Evolutionary conservation across 2,329 filamentous ascomycete genomes (phyloP).

Genomic region (Sarocladium oryzae): DNA sequence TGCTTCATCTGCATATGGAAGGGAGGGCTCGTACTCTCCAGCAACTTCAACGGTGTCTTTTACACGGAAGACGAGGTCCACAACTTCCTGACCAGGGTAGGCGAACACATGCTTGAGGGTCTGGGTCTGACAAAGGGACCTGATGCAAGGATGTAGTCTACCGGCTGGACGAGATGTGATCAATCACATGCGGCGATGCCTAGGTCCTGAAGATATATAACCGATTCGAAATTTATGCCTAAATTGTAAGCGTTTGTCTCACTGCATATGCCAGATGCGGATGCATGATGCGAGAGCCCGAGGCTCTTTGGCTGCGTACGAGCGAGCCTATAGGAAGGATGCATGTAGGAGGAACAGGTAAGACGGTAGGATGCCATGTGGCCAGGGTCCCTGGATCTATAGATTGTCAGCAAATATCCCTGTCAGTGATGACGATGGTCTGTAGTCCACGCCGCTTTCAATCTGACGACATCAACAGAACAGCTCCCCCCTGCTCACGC

Average conservation of each 20-base stretch:
- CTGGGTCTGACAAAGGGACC: not conserved
- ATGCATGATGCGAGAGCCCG: not conserved
- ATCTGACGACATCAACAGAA: not conserved
- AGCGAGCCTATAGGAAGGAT: not conserved
- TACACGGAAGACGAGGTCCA: slow-evolving; percentile 1
- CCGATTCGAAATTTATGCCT: not conserved
- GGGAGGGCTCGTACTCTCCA: not conserved
- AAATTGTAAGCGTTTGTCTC: slow-evolving; percentile 1
- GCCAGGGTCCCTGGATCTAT: no score
- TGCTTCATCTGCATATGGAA: slow-evolving; percentile 1
- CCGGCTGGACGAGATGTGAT: not conserved
- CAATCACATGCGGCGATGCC: no score
- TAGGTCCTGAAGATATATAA: not conserved
- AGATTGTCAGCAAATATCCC: not conserved
- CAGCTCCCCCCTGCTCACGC: not conserved
- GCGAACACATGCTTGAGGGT: slow-evolving; percentile 1
- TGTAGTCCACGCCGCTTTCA: not conserved
- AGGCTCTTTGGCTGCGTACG: not conserved
- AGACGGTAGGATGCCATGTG: not conserved
- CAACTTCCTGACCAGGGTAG: not conserved
- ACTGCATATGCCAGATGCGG: slow-evolving; percentile 1
- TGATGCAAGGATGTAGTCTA: not conserved
- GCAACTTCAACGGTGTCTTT: slow-evolving; percentile 3
- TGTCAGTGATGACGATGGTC: not conserved
- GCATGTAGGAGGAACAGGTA: not conserved